A percentile compares a stretch with the other conserved stretches of the same genome.
phyloP scores from a whole-genome alignment of 192 early-diverging fungal species.

The Coemansia sp. region DNA sequence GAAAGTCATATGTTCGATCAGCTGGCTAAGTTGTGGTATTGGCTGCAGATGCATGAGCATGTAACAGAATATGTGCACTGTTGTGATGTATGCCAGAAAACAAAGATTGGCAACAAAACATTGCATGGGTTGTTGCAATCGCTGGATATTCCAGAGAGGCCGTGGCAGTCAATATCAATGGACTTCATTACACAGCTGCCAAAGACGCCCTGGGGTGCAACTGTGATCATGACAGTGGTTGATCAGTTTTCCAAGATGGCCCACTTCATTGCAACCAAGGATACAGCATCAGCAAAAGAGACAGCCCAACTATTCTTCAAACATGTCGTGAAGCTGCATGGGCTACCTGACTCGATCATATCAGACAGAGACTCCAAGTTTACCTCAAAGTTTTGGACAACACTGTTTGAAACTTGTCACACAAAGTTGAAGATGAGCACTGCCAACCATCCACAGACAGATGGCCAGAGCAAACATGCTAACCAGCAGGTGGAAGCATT shows the following conservation, averaged over 20 bases:
- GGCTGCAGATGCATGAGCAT: constrained; percentile 11
- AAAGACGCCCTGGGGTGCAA: neutral
- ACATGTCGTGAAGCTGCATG: neutral
- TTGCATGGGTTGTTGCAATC: constrained; percentile 2
- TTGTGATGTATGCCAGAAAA: constrained; percentile 13
- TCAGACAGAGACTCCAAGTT: no score
- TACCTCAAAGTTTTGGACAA: no score
- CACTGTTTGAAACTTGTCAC: no score
- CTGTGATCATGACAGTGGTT: constrained; percentile 6
- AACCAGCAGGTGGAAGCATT: neutral
- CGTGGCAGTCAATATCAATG: neutral
- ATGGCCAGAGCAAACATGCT: constrained; percentile 3
- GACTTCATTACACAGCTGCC: no score
- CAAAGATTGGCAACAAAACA: neutral
- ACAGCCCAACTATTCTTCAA: neutral
- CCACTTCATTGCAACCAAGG: constrained; percentile 1
- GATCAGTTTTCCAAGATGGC: constrained; percentile 9
- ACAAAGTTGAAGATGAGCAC: neutral
- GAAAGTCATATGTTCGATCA: neutral
- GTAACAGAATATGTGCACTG: neutral
- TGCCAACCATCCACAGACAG: constrained; percentile 7
- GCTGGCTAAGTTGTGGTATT: constrained; percentile 3
- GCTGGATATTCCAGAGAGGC: constrained; percentile 8
- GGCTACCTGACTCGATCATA: no score
- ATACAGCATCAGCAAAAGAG: neutral